Percentiles rank a stretch among this genome's conserved stretches.
phyloP scores from a whole-genome alignment of 805 yeast genomes.

The Kockiozyma suomiensis region DNA sequence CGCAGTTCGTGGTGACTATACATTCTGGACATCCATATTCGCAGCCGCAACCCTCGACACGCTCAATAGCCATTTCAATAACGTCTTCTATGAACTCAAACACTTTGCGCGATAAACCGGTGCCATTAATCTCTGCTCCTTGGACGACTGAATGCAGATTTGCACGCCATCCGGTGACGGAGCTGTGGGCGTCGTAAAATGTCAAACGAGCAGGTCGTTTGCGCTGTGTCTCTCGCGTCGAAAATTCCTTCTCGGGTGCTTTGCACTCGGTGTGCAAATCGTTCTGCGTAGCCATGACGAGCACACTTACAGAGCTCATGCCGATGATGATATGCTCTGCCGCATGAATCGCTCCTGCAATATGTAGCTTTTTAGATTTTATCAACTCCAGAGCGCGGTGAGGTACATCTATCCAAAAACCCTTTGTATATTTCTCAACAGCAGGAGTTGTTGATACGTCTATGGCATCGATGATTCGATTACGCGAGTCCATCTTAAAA shows the following conservation, averaged over 20 bases:
- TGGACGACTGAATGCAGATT: not conserved
- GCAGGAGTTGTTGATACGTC: constrained; percentile 88
- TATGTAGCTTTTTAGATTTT: constrained; percentile 57
- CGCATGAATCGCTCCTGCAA: constrained; percentile 95
- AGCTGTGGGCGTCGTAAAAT: constrained; percentile 83
- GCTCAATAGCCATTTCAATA: constrained; percentile 58
- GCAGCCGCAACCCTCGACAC: constrained; percentile 65
- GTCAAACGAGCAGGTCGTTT: constrained; percentile 85
- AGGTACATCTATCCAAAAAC: constrained; percentile 92
- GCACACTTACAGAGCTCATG: constrained; percentile 70
- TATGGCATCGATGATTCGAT: constrained; percentile 86
- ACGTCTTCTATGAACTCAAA: constrained; percentile 76
- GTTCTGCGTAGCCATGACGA: constrained; percentile 52
- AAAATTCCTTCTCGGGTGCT: constrained; percentile 96
- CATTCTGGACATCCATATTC: constrained; percentile 77
- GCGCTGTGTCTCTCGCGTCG: constrained; percentile 68
- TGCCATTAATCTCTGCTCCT: constrained; percentile 12
- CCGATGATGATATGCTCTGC: constrained; percentile 90
- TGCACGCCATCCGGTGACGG: constrained; percentile 60
- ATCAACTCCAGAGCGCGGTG: constrained; percentile 60
- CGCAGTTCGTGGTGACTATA: constrained; percentile 79
- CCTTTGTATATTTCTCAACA: constrained; percentile 64
- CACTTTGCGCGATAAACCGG: constrained; percentile 74
- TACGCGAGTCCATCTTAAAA: constrained; percentile 77
- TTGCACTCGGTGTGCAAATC: constrained; percentile 93